Evolutionary conservation across 1,284 basidiomycete species (phyloP).

Genomic region (Ustilago crameri): DNA sequence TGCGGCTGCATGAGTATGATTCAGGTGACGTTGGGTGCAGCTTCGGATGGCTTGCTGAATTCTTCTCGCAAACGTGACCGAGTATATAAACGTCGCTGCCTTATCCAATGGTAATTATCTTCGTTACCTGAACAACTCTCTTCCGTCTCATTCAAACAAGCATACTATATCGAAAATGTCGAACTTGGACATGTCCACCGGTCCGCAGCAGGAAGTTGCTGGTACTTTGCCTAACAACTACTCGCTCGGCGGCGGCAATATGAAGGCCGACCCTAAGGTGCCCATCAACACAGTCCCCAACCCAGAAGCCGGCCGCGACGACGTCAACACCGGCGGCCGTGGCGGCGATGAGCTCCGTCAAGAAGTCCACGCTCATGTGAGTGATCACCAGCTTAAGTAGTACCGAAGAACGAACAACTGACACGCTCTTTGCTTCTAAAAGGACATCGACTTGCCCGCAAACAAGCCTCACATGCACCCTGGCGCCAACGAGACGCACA

Average conservation of each 20-base stretch:
- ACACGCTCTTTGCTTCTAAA: background rate
- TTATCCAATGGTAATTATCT: too few species aligned
- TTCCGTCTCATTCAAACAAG: background rate
- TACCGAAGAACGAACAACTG: background rate
- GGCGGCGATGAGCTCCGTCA: constrained; percentile 31
- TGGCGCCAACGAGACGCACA: constrained; percentile 33
- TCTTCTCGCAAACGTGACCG: too few species aligned
- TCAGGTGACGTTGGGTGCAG: too few species aligned
- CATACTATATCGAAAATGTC: constrained; percentile 11
- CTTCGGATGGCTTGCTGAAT: too few species aligned
- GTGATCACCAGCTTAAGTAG: background rate
- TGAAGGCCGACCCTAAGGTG: constrained; percentile 32
- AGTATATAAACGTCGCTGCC: too few species aligned
- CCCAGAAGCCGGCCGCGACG: constrained; percentile 29
- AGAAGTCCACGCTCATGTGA: constrained; percentile 28
- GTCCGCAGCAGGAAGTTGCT: constrained; percentile 35
- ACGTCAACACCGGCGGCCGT: constrained; percentile 36
- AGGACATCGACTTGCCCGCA: constrained; percentile 41
- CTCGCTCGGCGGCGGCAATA: constrained; percentile 28
- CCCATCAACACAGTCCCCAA: constrained; percentile 26
- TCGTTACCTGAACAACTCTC: too few species aligned
- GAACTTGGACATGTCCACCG: constrained; percentile 19
- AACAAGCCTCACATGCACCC: constrained; percentile 37
- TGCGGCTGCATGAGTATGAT: too few species aligned
- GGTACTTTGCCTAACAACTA: constrained; percentile 41